These are phyloP conservation scores for Podospora didyma DNA, from an alignment of 495 filamentous ascomycete species.

Conservation along the genomic window DNA sequence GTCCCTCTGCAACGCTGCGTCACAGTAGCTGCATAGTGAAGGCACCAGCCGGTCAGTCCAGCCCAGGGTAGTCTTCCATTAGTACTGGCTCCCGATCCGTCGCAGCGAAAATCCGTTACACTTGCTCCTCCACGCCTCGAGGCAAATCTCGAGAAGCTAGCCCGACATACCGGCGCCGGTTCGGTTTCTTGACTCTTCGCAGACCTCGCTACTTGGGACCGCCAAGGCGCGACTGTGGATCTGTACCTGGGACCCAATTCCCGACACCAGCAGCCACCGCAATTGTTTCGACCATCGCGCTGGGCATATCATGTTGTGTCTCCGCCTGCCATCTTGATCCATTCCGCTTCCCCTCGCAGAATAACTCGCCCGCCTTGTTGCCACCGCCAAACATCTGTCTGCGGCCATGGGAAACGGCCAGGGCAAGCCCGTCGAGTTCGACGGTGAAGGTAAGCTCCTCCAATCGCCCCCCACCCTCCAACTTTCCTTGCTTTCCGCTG, in stretches of 20 bases:
- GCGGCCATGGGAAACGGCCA: slow-evolving; percentile 82
- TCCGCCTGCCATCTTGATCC: slow-evolving; percentile 8
- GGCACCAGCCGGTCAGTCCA: too few species aligned
- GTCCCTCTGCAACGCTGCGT: too few species aligned
- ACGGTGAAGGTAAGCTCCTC: slow-evolving; percentile 71
- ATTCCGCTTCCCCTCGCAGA: background rate
- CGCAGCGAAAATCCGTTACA: too few species aligned
- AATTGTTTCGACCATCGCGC: slow-evolving; percentile 3
- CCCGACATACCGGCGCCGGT: too few species aligned
- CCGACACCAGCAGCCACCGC: slow-evolving; percentile 4
- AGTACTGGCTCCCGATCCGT: too few species aligned
- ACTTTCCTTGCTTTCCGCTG: slow-evolving; percentile 3
- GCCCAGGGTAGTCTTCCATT: too few species aligned
- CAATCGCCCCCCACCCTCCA: background rate
- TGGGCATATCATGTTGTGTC: slow-evolving; percentile 10
- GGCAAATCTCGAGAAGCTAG: too few species aligned
- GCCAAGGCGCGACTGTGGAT: slow-evolving; percentile 6
- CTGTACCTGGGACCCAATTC: slow-evolving; percentile 2
- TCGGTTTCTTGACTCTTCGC: background rate
- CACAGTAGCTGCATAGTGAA: too few species aligned
- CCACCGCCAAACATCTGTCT: background rate
- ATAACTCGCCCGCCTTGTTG: slow-evolving; percentile 1
- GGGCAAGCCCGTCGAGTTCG: slow-evolving; percentile 87
- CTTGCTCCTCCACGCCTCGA: too few species aligned
- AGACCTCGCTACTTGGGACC: background rate